Evolutionary conservation across 1,284 basidiomycete species (phyloP).

Genomic region (Volvariella volvacea): DNA sequence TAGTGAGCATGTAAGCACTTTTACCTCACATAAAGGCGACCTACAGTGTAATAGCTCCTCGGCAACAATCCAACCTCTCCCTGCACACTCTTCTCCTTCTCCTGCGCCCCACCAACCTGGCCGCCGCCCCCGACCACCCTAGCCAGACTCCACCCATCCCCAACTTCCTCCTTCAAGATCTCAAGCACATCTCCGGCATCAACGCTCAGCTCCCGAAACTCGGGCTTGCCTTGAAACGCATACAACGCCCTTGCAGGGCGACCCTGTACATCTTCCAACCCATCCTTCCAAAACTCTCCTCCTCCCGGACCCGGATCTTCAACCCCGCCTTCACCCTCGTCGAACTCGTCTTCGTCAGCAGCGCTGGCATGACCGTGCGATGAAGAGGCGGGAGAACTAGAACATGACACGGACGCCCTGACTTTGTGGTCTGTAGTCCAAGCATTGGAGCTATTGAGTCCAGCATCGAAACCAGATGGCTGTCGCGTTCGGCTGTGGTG

Average conservation of each 20-base stretch:
- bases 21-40: conserved; percentile 10
- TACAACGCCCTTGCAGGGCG: conserved; percentile 61
- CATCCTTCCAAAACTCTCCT: conserved; percentile 32
- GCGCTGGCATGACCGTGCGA: neutral
- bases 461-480: conserved; percentile 60
- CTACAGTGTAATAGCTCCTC: conserved; percentile 66
- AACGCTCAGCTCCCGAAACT: conserved; percentile 63
- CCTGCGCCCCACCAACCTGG: too few relatives aligned
- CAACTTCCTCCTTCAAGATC: conserved; percentile 57
- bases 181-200: conserved; percentile 60
- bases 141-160: conserved; percentile 73
- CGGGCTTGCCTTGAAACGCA: conserved; percentile 64
- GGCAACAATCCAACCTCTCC: conserved; percentile 67
- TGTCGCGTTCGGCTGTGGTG: conserved; percentile 13
- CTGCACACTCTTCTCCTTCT: conserved; percentile 20
- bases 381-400: conserved; percentile 10
- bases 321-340: neutral
- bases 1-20: conserved; percentile 1
- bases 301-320: too few relatives aligned
- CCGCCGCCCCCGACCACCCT: conserved; percentile 14
- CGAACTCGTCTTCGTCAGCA: neutral
- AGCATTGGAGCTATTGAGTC: conserved; percentile 67
- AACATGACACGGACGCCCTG: conserved; percentile 16
- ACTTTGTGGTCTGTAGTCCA: conserved; percentile 61
- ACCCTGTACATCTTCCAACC: conserved; percentile 28